Conservation (phyloP, 768 basidiomycete genomes). For the Naganishia onofrii region DNA sequence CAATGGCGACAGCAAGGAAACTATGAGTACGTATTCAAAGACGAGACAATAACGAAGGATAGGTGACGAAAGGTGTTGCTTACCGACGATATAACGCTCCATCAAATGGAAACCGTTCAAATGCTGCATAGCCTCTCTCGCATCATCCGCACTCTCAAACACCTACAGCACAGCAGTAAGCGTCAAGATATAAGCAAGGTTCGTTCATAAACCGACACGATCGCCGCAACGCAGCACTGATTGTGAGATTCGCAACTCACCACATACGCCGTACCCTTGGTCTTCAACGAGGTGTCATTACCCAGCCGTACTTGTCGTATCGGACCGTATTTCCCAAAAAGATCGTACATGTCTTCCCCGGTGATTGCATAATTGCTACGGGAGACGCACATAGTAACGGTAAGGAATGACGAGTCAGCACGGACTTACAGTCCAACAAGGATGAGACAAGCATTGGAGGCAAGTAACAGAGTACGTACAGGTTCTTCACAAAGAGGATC, state of each 20-base stretch:
- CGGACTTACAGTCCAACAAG: neutral
- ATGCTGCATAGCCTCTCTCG: slow-evolving; percentile 93
- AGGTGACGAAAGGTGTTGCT: slow-evolving; percentile 34
- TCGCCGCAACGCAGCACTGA: neutral
- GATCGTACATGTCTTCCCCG: slow-evolving; percentile 90
- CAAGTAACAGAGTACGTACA: slow-evolving; percentile 36
- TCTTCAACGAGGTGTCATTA: slow-evolving; percentile 70
- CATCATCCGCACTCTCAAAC: slow-evolving; percentile 59
- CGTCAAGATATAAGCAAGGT: neutral
- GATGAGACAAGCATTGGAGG: neutral
- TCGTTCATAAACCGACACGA: neutral
- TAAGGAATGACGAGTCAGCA: neutral
- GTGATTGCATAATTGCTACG: slow-evolving; percentile 51
- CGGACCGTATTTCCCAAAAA: slow-evolving; percentile 95
- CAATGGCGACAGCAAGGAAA: neutral
- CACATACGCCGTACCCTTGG: slow-evolving; percentile 93
- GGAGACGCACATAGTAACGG: neutral
- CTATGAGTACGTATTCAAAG: neutral
- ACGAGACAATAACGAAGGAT: neutral
- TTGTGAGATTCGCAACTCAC: slow-evolving; percentile 60
- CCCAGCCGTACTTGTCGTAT: slow-evolving; percentile 94
- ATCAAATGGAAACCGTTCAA: slow-evolving; percentile 97
- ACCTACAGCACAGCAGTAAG: slow-evolving; percentile 24
- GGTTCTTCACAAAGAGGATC: slow-evolving; percentile 50
- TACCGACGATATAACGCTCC: slow-evolving; percentile 89